Percentiles rank a stretch among this genome's conserved stretches.
Conservation (phyloP, 257 asterid genomes). For the Solanum sejunctum region DNA sequence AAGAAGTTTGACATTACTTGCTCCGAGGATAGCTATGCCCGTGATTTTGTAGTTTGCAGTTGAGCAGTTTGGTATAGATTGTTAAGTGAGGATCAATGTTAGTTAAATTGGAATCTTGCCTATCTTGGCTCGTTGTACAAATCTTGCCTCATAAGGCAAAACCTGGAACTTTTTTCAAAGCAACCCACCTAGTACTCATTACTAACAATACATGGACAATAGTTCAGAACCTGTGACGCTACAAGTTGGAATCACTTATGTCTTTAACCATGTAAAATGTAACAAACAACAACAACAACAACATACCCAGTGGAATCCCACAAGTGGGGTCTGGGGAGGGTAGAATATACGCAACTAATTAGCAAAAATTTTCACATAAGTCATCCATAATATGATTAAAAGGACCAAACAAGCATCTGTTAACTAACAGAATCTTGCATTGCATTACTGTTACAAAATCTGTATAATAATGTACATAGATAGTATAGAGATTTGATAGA, state of each 20-base stretch:
- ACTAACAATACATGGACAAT: background rate
- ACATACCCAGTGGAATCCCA: no score
- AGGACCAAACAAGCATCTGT: no score
- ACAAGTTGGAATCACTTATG: background rate
- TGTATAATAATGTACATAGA: no score
- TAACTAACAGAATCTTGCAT: no score
- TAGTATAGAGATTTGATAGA: no score
- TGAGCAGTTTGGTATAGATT: slow-evolving; percentile 42
- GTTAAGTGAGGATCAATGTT: slow-evolving; percentile 35
- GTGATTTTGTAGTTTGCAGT: slow-evolving; percentile 49
- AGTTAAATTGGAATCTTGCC: background rate
- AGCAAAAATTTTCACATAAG: no score
- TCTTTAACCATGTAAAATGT: background rate
- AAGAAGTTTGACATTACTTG: slow-evolving; percentile 27
- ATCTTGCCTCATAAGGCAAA: no score
- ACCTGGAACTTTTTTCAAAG: background rate
- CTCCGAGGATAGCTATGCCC: slow-evolving; percentile 44
- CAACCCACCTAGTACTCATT: background rate
- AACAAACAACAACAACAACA: background rate
- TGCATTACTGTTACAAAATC: no score
- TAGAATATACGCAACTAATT: no score
- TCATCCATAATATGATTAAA: no score
- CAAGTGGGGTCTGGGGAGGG: no score
- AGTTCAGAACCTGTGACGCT: background rate
- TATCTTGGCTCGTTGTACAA: no score